Evolutionary conservation across 148 eudicot species (phyloP).

Genomic region (Vaccinium corymbosum): DNA sequence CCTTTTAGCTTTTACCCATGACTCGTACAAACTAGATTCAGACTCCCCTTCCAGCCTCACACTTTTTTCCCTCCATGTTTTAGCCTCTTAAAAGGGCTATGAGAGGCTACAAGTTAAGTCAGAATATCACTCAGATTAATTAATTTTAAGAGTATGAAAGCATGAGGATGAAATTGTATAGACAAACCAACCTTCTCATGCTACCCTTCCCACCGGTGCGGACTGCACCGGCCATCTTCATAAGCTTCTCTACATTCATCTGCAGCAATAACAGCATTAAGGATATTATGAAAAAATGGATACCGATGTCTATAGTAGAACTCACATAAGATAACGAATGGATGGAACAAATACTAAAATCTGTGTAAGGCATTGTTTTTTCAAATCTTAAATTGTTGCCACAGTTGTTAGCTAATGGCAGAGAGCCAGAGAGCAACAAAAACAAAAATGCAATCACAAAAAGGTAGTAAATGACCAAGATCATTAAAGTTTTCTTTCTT

Average conservation of each 20-base stretch:
- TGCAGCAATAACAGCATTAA: constrained; percentile 11
- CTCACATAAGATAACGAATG: neutral
- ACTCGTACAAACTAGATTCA: neutral
- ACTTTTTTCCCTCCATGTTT: neutral
- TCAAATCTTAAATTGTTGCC: neutral
- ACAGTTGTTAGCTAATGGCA: neutral
- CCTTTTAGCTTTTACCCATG: neutral
- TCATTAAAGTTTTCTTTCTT: neutral
- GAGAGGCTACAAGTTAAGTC: neutral
- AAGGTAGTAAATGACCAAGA: neutral
- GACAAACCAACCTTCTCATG: constrained; percentile 51
- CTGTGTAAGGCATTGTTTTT: neutral
- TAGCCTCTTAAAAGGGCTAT: neutral
- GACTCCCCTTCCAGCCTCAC: neutral
- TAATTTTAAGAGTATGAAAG: neutral
- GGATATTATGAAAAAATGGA: neutral
- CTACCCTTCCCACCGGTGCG: constrained; percentile 85
- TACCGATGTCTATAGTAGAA: neutral
- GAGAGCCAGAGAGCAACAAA: neutral
- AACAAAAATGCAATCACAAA: neutral
- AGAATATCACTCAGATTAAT: neutral
- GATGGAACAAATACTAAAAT: neutral
- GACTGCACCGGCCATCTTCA: constrained; percentile 81
- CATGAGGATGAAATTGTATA: neutral
- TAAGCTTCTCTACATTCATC: constrained; percentile 76